These are phyloP conservation scores for Penicillium sp. DNA, from an alignment of 2,329 filamentous ascomycete genomes.

Conservation along the genomic window DNA sequence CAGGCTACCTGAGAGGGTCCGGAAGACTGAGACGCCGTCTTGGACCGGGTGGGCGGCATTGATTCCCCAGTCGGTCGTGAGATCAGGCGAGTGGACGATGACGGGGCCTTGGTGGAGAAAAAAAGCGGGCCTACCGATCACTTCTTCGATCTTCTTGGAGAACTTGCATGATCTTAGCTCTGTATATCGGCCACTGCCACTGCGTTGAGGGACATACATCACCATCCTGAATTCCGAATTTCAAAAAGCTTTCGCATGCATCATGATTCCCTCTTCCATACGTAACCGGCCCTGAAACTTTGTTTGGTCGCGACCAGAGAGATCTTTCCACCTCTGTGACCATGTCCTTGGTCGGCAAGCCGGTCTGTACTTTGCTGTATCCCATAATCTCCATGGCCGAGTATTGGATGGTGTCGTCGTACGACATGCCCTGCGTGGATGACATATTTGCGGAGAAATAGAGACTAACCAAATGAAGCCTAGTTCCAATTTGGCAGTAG, in stretches of 20 bases:
- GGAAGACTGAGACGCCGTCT: not conserved
- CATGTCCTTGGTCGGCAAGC: not conserved
- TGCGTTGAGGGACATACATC: not conserved
- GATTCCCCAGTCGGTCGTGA: not conserved
- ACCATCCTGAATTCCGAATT: not conserved
- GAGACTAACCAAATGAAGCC: not conserved
- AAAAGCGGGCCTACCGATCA: no score
- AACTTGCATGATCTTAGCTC: not conserved
- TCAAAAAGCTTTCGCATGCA: not conserved
- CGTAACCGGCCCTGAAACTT: not conserved
- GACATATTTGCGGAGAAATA: not conserved
- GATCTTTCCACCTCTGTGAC: not conserved
- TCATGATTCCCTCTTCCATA: not conserved
- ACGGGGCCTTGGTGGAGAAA: no score
- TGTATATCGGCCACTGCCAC: not conserved
- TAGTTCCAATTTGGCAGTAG: no score
- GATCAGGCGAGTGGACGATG: not conserved
- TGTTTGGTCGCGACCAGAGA: not conserved
- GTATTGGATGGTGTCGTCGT: not conserved
- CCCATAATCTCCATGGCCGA: not conserved
- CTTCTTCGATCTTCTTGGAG: not conserved
- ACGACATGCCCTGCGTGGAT: not conserved
- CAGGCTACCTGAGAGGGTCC: not conserved
- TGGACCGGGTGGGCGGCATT: constrained; percentile 1
- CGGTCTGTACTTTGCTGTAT: not conserved